phyloP scores from a whole-genome alignment of 768 basidiomycete genomes.

The Leucocoprinus birnbaumii region DNA sequence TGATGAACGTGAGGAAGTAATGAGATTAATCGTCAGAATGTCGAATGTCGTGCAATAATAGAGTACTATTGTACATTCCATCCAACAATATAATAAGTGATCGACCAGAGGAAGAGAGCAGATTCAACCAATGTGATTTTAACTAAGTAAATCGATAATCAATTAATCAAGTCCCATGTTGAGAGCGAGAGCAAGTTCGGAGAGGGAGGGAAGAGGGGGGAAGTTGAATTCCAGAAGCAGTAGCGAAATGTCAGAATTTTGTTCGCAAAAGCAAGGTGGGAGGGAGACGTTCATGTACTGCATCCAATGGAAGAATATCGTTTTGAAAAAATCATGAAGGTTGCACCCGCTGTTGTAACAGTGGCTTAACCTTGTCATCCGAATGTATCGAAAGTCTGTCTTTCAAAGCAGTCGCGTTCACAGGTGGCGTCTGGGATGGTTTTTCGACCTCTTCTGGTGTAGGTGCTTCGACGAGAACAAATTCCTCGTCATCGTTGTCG shows the following conservation, averaged over 20 bases:
- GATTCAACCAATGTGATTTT: neutral
- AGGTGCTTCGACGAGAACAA: conserved; percentile 24
- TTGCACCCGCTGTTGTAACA: conserved; percentile 25
- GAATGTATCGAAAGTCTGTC: conserved; percentile 5
- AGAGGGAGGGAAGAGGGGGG: neutral
- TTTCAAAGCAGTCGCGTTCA: neutral
- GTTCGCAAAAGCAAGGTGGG: neutral
- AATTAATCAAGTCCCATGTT: neutral
- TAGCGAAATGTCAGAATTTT: too few species aligned
- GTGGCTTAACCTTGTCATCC: conserved; percentile 26
- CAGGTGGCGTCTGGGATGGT: neutral
- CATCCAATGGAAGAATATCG: neutral
- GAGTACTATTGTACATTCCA: conserved; percentile 9
- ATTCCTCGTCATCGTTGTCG: conserved; percentile 54
- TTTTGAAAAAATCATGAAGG: conserved; percentile 6
- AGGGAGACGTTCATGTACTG: neutral
- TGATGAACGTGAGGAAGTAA: neutral
- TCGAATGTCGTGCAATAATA: neutral
- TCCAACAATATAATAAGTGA: neutral
- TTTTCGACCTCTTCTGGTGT: conserved; percentile 9
- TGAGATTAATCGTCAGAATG: neutral
- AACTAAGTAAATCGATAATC: neutral
- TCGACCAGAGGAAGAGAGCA: too few species aligned
- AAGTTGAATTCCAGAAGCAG: neutral
- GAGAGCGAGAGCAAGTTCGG: too few species aligned